Evolutionary conservation across 1,284 basidiomycete genomes (phyloP), one percentile per base, ranked within the genome.

Genomic region (Irpex sp.): DNA sequence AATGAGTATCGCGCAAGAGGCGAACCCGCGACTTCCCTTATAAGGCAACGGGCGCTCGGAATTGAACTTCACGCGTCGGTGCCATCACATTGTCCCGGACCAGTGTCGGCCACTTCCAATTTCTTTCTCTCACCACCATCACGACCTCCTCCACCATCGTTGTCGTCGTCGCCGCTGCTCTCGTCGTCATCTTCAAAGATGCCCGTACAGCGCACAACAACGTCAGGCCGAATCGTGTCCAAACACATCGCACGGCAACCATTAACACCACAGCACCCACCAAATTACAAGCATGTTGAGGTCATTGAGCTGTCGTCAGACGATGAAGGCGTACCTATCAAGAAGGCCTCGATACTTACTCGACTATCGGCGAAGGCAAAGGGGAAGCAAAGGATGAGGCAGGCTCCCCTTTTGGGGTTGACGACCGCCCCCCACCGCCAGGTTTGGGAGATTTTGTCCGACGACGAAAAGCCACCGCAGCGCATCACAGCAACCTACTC

Each of bases 271-370:
- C 60, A 61, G 54, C 36, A 56, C 47, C 47, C 48, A 5, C 48
- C 58, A 11, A 55, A 56, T 6, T n/a, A 21, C 26, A 57, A 19
- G 15, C 51, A 37, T 26, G 44, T 48, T 51, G 82, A 84, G 60
- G 72, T 85, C 55, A 86, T 86, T 67, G 79, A 85, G 70, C 81
- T 86, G 52, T 86, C 85, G 38, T 85, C 83, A 36, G 85, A 85
- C 67, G 82, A 83, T 57, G 82, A 83, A 55, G 73, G 76, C 52
- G 65, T 62, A 52, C 64, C 54, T 34, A 13, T 37, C 54, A 56
- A 56, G 54, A 36, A 26, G 21, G 31, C 31, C 31, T 34, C 31
- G 26, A 26, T 26, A 26, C 26, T 26, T 26, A 26, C 26, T 26
- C 26, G 26, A 26, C 26, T 26, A 52, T 67, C 65, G 61, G 7